Percentiles rank a stretch among this genome's conserved stretches.
These are phyloP conservation scores for Candida ovalis DNA, from an alignment of 805 yeast species.

Conservation along the genomic window DNA sequence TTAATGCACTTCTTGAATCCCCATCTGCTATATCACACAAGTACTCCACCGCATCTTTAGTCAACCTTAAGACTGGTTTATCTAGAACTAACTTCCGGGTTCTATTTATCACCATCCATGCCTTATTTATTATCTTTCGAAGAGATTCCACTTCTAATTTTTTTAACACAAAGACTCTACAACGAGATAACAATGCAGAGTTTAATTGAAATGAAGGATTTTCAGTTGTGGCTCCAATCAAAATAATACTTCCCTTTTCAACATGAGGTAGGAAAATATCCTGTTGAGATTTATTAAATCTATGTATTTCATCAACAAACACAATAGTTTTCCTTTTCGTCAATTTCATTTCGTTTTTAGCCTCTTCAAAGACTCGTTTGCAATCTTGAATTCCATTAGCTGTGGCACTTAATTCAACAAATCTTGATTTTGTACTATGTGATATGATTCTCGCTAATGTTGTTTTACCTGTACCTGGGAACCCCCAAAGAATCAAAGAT, in stretches of 20 bases:
- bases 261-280: conserved; percentile 80
- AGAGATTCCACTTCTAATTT: conserved; percentile 50
- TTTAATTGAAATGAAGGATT: conserved; percentile 83
- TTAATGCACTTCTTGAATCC: conserved; percentile 82
- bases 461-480: conserved; percentile 95
- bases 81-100: conserved; percentile 51
- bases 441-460: conserved; percentile 64
- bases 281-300: conserved; percentile 84
- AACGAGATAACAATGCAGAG: conserved; percentile 78
- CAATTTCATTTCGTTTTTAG: conserved; percentile 40
- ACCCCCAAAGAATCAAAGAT: conserved; percentile 90
- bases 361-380: conserved; percentile 53
- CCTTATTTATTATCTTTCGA: conserved; percentile 49
- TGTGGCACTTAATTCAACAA: conserved; percentile 85
- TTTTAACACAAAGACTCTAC: conserved; percentile 71
- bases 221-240: conserved; percentile 97
- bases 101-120: conserved; percentile 55
- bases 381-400: conserved; percentile 64
- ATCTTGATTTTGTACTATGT: conserved; percentile 45
- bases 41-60: conserved; percentile 57
- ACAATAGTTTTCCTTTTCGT: conserved; percentile 59
- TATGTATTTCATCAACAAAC: conserved; percentile 90
- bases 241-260: conserved; percentile 74
- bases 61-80: conserved; percentile 48
- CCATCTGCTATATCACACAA: conserved; percentile 77